These are phyloP conservation scores for Pseudogymnoascus sp. DNA, from an alignment of 2,329 filamentous ascomycete species.

Conservation along the genomic window DNA sequence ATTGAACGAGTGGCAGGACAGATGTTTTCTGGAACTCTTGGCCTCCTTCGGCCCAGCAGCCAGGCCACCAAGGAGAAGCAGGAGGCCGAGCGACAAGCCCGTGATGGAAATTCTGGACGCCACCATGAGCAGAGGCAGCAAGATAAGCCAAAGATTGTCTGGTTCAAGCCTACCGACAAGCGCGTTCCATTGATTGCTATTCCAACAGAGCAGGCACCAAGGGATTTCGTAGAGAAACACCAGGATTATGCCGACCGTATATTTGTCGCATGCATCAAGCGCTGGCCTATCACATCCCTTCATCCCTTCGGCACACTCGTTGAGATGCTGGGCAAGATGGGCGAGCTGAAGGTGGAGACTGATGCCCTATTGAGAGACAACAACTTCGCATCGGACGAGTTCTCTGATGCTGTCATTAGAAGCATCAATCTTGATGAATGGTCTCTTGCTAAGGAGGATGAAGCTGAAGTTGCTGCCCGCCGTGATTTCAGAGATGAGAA, in stretches of 20 bases:
- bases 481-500: slow-evolving; percentile 86
- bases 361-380: slow-evolving; percentile 95
- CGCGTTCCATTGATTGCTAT: slow-evolving; percentile 96
- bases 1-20: slow-evolving; percentile 95
- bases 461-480: slow-evolving; percentile 62
- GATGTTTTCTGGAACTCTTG: slow-evolving; percentile 97
- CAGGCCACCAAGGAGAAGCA: slow-evolving; percentile 99
- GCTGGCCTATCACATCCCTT: slow-evolving; percentile 98
- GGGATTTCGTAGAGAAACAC: slow-evolving; percentile 97
- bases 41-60: slow-evolving; percentile 88
- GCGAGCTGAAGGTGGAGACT: slow-evolving; percentile 93
- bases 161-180: slow-evolving; percentile 99
- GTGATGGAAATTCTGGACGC: slow-evolving; percentile 66
- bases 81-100: slow-evolving; percentile 86
- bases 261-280: slow-evolving; percentile 98
- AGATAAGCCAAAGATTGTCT: slow-evolving; percentile 99
- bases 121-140: slow-evolving; percentile 76
- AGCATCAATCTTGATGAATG: slow-evolving; percentile 90
- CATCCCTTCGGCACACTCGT: slow-evolving; percentile 97
- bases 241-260: slow-evolving; percentile 96
- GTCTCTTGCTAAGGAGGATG: slow-evolving; percentile 77
- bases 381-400: slow-evolving; percentile 96
- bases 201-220: slow-evolving; percentile 92
- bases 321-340: slow-evolving; percentile 94
- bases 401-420: slow-evolving; percentile 90